These are phyloP conservation scores for Alternaria metachromatica DNA, from an alignment of 2,329 filamentous ascomycete genomes.

Conservation along the genomic window DNA sequence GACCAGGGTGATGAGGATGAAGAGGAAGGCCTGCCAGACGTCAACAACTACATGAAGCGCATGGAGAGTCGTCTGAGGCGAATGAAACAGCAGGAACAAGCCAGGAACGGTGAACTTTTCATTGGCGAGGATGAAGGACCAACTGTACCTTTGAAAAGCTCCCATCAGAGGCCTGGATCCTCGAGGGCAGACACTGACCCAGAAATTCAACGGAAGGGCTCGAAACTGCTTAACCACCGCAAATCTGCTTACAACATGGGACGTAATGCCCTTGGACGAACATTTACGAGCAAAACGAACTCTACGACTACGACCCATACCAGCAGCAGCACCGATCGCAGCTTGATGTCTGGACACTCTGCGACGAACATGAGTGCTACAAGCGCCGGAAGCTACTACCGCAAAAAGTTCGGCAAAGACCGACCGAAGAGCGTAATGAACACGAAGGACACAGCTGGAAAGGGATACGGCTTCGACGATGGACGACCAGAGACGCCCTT, in stretches of 20 bases:
- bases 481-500: slow-evolving; percentile 62
- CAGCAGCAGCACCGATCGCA: slow-evolving; percentile 78
- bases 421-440: slow-evolving; percentile 71
- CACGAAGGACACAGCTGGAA: slow-evolving; percentile 50
- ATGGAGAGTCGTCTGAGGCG: slow-evolving; percentile 85
- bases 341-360: slow-evolving; percentile 91
- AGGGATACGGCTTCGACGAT: slow-evolving; percentile 50
- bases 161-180: slow-evolving; percentile 49
- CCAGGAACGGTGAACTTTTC: slow-evolving; percentile 58
- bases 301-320: slow-evolving; percentile 69
- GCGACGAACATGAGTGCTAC: slow-evolving; percentile 92
- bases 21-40: slow-evolving; percentile 69
- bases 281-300: slow-evolving; percentile 87
- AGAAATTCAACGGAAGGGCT: slow-evolving; percentile 40
- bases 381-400: slow-evolving; percentile 89
- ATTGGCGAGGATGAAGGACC: slow-evolving; percentile 54
- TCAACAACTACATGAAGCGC: slow-evolving; percentile 86
- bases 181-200: slow-evolving; percentile 44
- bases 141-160: slow-evolving; percentile 67
- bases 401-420: slow-evolving; percentile 66
- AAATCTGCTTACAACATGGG: slow-evolving; percentile 83
- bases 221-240: slow-evolving; percentile 60
- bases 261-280: slow-evolving; percentile 73
- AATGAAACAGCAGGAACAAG: slow-evolving; percentile 63
- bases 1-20: slow-evolving; percentile 65